Evolutionary conservation across 1,284 basidiomycete species (phyloP), one percentile per base, ranked within the genome.

Genomic region (Sporisorium sorghi): DNA sequence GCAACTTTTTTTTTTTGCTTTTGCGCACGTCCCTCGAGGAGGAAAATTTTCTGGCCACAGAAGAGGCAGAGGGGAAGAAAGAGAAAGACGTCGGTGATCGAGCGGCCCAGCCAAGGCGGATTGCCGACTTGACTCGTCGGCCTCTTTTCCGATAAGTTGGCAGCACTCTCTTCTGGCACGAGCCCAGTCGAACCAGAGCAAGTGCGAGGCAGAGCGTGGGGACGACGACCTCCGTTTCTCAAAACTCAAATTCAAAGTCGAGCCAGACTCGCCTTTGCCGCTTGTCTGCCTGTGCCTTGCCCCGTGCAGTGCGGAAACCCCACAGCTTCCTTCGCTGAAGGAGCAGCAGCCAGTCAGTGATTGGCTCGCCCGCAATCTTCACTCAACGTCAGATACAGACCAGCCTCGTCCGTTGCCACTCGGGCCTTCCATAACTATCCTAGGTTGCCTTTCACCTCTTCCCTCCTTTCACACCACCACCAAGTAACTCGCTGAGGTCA

Each of bases 61-160:
- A 43, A 39, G 9, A 49, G 50, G 40, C 40, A 40, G 39, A 40
- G 51, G 39, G 51, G n/a, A 53, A 43, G 51, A 19, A 5, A 43
- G 32, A n/a, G 5, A 32, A 23, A 19, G 15, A 50, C 39, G 26
- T 53, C 51, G 51, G 51, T 17, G 51, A 53, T 33, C 51, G 43
- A 53, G 40, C 19, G 32, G n/a, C 8, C 33, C 33, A 14, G 35
- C 19, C 9, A 17, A 48, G 26, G 21, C 19, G 26, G 9, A 48
- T 10, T n/a, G 50, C 50, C 50, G 50, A 40, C 32, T 24, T 23
- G 40, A 12, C 24, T 23, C n/a, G 48, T 26, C 48, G 39, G 51
- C 28, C 51, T 53, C 51, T 43, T 50, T 33, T 50, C 33, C 47
- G 47, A 32, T 15, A 32, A n/a, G n/a, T n/a, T n/a, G n/a, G n/a